phyloP scores from a whole-genome alignment of 148 eudicot species.

The Silene latifolia region DNA sequence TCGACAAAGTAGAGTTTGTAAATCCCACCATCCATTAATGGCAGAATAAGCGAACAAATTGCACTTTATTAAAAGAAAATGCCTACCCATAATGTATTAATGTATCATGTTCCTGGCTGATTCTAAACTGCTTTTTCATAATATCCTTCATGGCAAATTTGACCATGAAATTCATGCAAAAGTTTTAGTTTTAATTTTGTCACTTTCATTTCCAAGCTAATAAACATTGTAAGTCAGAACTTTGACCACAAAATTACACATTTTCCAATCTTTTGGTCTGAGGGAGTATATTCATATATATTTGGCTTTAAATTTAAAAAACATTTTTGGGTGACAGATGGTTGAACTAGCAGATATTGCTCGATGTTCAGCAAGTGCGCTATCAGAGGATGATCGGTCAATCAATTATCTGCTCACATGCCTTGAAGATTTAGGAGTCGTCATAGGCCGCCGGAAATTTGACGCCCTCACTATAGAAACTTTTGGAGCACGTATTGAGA shows the following conservation, averaged over 20 bases:
- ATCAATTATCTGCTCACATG: slow-evolving; percentile 70
- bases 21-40: neutral
- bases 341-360: slow-evolving; percentile 96
- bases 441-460: slow-evolving; percentile 70
- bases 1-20: neutral
- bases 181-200: neutral
- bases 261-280: neutral
- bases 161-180: neutral
- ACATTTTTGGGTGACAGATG: slow-evolving; percentile 50
- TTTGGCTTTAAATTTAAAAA: slow-evolving; percentile 12
- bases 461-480: slow-evolving; percentile 95
- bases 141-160: neutral
- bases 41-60: neutral
- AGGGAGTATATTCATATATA: neutral
- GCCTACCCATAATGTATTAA: neutral
- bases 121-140: neutral
- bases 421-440: slow-evolving; percentile 84
- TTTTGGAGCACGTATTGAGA: slow-evolving; percentile 95
- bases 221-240: neutral
- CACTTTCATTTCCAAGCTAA: neutral
- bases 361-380: slow-evolving; percentile 79
- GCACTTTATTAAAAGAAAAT: neutral
- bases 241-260: neutral
- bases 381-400: slow-evolving; percentile 78
- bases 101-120: neutral